Evolutionary conservation across 345 rosid genomes (phyloP), one percentile per base, ranked within the genome.

Genomic region (Sapria himalayana): DNA sequence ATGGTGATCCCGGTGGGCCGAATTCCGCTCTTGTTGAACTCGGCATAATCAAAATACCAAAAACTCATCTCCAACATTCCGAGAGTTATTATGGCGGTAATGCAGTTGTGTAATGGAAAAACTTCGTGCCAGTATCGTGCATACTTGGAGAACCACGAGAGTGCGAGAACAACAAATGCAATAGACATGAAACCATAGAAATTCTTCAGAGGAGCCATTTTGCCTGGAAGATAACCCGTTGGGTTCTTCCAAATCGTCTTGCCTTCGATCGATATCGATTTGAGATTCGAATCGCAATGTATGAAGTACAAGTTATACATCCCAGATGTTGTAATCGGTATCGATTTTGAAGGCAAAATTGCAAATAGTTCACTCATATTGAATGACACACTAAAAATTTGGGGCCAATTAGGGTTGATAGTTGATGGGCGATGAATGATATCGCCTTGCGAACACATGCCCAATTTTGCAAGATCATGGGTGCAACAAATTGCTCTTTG

Each of bases 1-100:
- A 70, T 52, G 1, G 92, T 89, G 60, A 77, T 84, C 19, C 84
- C 92, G 1, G 66, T 65, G 1, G 99, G 92, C 57, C 99, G 71
- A 17, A 80, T 56, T 23, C 99, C 99, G 0, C 76, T 74, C 62
- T 77, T 77, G 9, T 77, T 84, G 59, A 91, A 91, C 20, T 79
- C 86, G 9, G 78, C 92, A 50, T 77, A 79, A 58, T 91, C 93
- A 4, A 84, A 84, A 56, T 73, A 82, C 98, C 95, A 89, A 29
- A 84, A 62, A n/a, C 95, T 70, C 95, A 84, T 79, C 72, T 91
- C 99, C 44, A 76, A 60, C 99, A 91, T 84, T 34, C 93, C 95
- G 0, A 84, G 43, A 0, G 93, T 80, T 32, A 84, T 84, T 58
- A 91, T 86, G 25, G 84, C 24, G 12, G 93, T 91, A 18, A 91